These are phyloP conservation scores for Trebouxiophyceae sp. DNA, from an alignment of 163 green algal species.

Conservation along the genomic window DNA sequence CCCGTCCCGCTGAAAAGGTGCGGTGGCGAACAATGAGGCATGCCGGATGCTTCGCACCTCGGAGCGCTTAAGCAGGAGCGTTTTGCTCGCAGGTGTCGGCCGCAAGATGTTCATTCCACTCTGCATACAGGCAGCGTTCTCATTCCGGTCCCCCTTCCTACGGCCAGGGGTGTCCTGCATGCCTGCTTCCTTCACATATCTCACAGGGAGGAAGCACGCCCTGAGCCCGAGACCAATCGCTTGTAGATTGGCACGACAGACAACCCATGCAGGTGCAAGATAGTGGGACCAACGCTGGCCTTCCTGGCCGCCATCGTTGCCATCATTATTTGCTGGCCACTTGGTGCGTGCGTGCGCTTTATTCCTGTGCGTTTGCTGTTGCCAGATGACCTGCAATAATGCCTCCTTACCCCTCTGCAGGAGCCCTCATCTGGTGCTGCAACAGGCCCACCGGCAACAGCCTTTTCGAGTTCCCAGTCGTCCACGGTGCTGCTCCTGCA, in stretches of 20 bases:
- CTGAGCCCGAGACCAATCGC: too few species aligned
- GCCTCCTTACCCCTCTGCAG: background rate
- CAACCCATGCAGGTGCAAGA: background rate
- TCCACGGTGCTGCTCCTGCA: background rate
- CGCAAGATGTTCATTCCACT: constrained; percentile 2
- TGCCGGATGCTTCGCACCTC: too few species aligned
- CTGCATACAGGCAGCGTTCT: background rate
- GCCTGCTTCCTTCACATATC: too few species aligned
- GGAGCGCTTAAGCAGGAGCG: too few species aligned
- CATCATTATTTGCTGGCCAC: background rate
- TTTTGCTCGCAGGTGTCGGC: too few species aligned
- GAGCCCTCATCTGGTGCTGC: background rate
- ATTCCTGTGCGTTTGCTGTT: background rate
- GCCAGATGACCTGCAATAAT: background rate
- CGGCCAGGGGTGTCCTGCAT: too few species aligned
- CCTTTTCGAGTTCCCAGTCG: background rate
- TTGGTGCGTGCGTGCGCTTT: too few species aligned
- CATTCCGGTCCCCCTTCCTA: too few species aligned
- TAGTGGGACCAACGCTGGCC: background rate
- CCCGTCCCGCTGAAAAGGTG: too few species aligned
- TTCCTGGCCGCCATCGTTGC: background rate
- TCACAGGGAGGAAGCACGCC: too few species aligned
- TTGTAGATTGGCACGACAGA: background rate
- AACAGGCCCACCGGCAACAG: background rate
- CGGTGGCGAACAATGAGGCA: too few species aligned